Base-by-base conservation (phyloP, 2,329 filamentous ascomycete genomes). In the Colletotrichum trifolii region DNA sequence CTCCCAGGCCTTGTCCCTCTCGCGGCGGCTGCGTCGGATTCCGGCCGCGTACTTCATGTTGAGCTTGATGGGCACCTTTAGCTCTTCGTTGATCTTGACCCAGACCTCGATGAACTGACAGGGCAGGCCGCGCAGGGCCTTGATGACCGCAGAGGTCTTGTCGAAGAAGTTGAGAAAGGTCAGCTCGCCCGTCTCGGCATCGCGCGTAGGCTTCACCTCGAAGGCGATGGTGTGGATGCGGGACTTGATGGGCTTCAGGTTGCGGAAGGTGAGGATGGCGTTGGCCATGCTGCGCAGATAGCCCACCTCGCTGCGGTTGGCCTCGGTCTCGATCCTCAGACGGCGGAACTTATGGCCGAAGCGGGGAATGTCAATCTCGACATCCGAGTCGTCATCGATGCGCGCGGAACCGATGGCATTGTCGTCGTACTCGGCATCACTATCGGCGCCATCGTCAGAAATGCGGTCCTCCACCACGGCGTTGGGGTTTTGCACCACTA, bases 301-400 rank as follows among this genome's bases (percentile, higher is more conserved):
- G 10, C 65, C 47, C 10, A 8, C 43, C 2, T 63, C 67, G 3
- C 73, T 76, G 6, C 82, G 78, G 64, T 79, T 82, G 8, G 72
- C 68, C 55, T 84, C 79, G 1, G 84, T 76, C 43, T 79, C 75
- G 45, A 86, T 73, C 55, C 72, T 72, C 54, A 85, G 69, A 49
- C 75, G 72, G 2, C 82, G 78, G 40, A 85, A 75, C 17, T 81
- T 69, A 15, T 74, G 71, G 8, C 76, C 75, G 62, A 81, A 79
- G 45, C 76, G 76, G 10, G 68, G 59, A 7, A 81, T 70, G n/a
- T 76, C 72, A 47, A 81, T 72, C n/a, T 47, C 50, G 17, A 66
- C 54, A 9, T 65, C 58, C 3, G 76, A 60, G 58, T 77, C 25
- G 25, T 25, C 25, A 25, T 25, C 25, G 25, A 25, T 71, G 33